Evolutionary conservation across 2,329 filamentous ascomycete species (phyloP).

Genomic region (Trichophyton simii): DNA sequence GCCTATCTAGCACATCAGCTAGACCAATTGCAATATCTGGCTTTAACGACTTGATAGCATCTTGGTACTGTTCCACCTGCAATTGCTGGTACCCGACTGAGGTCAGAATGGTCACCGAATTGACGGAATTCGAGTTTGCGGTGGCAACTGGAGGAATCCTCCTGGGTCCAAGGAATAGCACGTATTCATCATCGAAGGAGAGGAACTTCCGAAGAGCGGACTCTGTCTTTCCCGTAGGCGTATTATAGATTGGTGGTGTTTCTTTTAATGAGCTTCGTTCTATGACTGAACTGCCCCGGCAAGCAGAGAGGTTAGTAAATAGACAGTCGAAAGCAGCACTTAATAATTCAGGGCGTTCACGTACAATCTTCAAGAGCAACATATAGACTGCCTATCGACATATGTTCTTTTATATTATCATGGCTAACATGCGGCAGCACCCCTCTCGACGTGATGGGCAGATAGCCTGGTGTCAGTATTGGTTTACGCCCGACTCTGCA

Average conservation of each 20-base stretch:
- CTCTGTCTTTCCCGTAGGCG: conserved; percentile 31
- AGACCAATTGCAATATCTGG: conserved; percentile 73
- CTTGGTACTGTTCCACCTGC: conserved; percentile 54
- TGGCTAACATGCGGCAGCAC: conserved; percentile 78
- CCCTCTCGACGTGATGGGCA: conserved; percentile 71
- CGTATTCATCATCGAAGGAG: conserved; percentile 50
- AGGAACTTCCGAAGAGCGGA: conserved; percentile 65
- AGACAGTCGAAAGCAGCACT: neutral
- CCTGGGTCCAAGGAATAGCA: conserved; percentile 64
- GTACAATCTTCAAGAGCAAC: conserved; percentile 86
- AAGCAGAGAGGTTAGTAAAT: conserved; percentile 21
- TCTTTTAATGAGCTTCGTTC: conserved; percentile 41
- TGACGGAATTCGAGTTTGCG: conserved; percentile 55
- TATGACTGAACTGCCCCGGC: conserved; percentile 43
- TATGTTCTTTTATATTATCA: conserved; percentile 59
- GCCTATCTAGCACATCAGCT: conserved; percentile 53
- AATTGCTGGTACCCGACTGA: conserved; percentile 73
- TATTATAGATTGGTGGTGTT: conserved; percentile 42
- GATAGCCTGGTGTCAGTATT: conserved; percentile 73
- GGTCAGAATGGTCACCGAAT: conserved; percentile 64
- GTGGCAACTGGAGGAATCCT: conserved; percentile 62
- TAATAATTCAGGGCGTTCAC: conserved; percentile 22
- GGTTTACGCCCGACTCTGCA: conserved; percentile 48
- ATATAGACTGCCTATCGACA: conserved; percentile 57
- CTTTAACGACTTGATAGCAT: conserved; percentile 50